phyloP scores from a whole-genome alignment of 148 eudicot genomes.

The Vaccinium macrocarpon region DNA sequence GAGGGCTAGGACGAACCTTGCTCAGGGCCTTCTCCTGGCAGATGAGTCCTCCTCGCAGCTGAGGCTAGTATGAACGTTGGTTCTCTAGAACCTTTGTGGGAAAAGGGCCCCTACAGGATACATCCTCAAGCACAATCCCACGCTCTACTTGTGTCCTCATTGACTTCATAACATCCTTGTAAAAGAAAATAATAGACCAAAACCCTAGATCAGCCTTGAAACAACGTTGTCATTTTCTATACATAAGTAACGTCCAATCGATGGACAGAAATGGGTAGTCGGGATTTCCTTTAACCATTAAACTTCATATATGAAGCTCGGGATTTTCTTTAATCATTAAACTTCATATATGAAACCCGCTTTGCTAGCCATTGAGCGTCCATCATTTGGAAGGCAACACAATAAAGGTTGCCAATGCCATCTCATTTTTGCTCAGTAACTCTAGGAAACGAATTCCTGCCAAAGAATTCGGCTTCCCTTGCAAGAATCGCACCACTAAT shows the following conservation, averaged over 20 bases:
- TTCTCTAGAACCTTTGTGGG: no score
- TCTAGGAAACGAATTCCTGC: constrained; percentile 56
- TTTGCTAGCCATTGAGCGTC: no score
- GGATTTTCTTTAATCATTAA: no score
- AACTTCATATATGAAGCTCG: constrained; percentile 74
- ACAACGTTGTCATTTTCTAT: not conserved
- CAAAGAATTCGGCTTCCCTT: constrained; percentile 59
- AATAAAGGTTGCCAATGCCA: constrained; percentile 70
- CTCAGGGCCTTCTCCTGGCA: no score
- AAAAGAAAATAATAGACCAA: not conserved
- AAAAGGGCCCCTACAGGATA: no score
- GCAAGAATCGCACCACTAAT: constrained; percentile 28
- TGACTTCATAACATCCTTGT: constrained; percentile 84
- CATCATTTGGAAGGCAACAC: constrained; percentile 73
- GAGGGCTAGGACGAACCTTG: no score
- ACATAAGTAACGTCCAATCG: no score
- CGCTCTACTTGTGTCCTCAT: constrained; percentile 83
- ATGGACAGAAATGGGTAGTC: not conserved
- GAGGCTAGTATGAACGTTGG: no score
- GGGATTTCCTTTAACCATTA: constrained; percentile 32
- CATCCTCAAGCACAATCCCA: constrained; percentile 80
- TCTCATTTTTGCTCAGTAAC: constrained; percentile 60
- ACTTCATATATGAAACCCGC: no score
- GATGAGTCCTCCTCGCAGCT: no score
- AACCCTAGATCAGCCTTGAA: not conserved